These are phyloP conservation scores for Claviceps quebecensis DNA, from an alignment of 2,329 filamentous ascomycete species.

Conservation along the genomic window DNA sequence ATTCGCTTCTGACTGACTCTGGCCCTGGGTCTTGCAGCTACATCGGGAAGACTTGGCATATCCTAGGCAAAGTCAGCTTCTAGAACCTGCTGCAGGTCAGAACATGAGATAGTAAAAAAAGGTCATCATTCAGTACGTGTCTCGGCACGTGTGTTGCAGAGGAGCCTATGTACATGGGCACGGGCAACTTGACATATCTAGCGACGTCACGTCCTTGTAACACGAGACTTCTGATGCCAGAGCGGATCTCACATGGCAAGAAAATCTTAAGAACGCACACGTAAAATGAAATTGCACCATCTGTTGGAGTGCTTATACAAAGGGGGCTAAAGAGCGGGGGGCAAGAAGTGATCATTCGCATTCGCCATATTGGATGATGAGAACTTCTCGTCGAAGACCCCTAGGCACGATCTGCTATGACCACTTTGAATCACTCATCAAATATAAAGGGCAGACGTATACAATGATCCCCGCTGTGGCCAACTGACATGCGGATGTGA, in stretches of 20 bases:
- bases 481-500: conserved; percentile 25
- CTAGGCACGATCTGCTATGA: background rate
- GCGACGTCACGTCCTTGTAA: background rate
- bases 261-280: background rate
- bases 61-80: conserved; percentile 19
- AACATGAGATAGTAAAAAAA: no score
- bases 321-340: background rate
- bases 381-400: background rate
- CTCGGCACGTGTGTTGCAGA: background rate
- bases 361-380: background rate
- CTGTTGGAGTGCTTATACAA: background rate
- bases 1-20: conserved; percentile 36
- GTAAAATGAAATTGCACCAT: background rate
- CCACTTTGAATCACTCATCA: background rate
- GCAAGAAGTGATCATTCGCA: background rate
- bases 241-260: background rate
- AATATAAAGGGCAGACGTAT: background rate
- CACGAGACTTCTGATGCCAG: background rate
- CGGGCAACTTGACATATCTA: background rate
- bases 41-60: conserved; percentile 38
- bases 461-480: background rate
- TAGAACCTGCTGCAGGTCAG: conserved; percentile 4
- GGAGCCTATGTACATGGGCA: background rate
- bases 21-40: conserved; percentile 34
- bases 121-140: background rate